phyloP scores from a whole-genome alignment of 148 eudicot genomes.

The Rhododendron griersonianum region DNA sequence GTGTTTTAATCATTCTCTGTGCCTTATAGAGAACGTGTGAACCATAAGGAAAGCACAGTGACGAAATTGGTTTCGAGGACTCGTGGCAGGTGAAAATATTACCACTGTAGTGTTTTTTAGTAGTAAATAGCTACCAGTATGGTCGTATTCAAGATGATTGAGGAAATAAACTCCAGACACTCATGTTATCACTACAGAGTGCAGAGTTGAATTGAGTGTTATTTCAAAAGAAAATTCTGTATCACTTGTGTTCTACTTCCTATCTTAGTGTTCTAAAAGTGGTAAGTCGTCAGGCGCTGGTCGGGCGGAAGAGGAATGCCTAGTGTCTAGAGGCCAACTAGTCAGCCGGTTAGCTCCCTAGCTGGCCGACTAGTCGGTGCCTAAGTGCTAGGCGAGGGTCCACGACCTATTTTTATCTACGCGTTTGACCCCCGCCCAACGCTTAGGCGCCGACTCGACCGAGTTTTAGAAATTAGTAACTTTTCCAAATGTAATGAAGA shows the following conservation, averaged over 20 bases:
- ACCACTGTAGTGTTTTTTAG: background rate
- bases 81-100: background rate
- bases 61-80: background rate
- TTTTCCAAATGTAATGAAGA: background rate
- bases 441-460: background rate
- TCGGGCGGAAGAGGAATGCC: background rate
- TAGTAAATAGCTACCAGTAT: background rate
- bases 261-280: background rate
- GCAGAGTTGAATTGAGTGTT: background rate
- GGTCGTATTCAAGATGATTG: background rate
- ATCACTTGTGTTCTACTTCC: background rate
- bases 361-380: background rate
- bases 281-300: no score
- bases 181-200: background rate
- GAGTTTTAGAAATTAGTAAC: no score
- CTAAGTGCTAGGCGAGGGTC: background rate
- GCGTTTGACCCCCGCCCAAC: background rate
- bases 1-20: background rate
- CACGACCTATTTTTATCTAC: no score
- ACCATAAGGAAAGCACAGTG: background rate
- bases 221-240: background rate
- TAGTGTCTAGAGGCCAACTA: background rate
- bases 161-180: background rate
- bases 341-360: background rate
- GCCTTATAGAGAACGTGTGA: background rate